Evolutionary conservation across 2,329 filamentous ascomycete species (phyloP).

Genomic region (Colletotrichum destructivum): DNA sequence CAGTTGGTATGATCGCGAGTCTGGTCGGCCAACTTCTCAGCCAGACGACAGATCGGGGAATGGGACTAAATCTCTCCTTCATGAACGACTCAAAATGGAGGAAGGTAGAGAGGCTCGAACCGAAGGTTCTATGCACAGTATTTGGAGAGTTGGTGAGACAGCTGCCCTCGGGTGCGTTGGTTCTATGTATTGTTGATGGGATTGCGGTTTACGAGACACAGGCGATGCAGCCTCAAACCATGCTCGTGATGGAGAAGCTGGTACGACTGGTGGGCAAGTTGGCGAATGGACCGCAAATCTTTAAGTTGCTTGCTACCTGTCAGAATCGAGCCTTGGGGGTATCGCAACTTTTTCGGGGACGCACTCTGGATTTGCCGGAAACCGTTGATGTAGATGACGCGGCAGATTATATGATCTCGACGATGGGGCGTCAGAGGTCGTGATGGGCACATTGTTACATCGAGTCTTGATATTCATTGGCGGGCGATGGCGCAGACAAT

Average conservation of each 20-base stretch:
- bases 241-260: neutral
- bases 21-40: constrained; percentile 18
- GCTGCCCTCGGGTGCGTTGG: neutral
- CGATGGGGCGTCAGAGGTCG: neutral
- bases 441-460: no score
- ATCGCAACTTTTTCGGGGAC: neutral
- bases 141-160: constrained; percentile 9
- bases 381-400: neutral
- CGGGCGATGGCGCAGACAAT: no score
- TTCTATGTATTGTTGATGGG: constrained; percentile 16
- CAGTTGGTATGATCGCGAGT: neutral
- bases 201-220: neutral
- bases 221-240: neutral
- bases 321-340: constrained; percentile 1
- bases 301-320: constrained; percentile 7
- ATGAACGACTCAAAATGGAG: constrained; percentile 9
- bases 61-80: neutral
- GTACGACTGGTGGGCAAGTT: neutral
- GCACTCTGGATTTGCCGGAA: constrained; percentile 7
- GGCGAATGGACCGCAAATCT: neutral
- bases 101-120: neutral
- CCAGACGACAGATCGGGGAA: neutral
- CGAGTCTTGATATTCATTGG: no score
- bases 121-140: neutral
- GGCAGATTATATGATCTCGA: constrained; percentile 1